Percentiles rank a stretch among this genome's conserved stretches.
These are phyloP conservation scores for Trichoderma sp. DNA, from an alignment of 2,329 filamentous ascomycete genomes.

Conservation along the genomic window DNA sequence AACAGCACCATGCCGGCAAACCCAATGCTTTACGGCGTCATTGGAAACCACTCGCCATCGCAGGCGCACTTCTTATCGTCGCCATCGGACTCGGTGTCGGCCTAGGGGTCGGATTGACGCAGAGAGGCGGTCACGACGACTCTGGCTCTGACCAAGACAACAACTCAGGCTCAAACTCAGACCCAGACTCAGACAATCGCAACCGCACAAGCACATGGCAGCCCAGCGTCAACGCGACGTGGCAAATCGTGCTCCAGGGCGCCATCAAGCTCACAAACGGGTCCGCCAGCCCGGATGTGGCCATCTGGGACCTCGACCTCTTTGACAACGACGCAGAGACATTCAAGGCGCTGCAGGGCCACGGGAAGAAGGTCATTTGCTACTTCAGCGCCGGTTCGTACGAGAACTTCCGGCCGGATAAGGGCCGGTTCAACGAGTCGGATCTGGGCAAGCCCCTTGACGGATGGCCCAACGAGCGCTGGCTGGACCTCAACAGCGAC, in stretches of 20 bases:
- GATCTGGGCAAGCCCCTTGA: conserved; percentile 62
- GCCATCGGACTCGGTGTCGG: conserved; percentile 53
- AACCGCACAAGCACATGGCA: conserved; percentile 46
- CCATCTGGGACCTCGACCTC: conserved; percentile 52
- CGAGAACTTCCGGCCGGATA: conserved; percentile 64
- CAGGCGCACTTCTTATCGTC: conserved; percentile 29
- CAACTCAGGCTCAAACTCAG: conserved; percentile 26
- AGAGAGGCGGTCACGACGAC: conserved; percentile 30
- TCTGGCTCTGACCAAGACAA: conserved; percentile 24
- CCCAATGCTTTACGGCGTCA: conserved; percentile 27
- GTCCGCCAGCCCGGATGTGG: conserved; percentile 47
- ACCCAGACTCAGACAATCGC: conserved; percentile 2
- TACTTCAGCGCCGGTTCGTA: conserved; percentile 74
- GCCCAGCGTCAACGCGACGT: conserved; percentile 53
- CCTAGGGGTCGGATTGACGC: conserved; percentile 55
- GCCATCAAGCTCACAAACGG: conserved; percentile 47
- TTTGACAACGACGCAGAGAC: conserved; percentile 52
- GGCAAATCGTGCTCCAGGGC: conserved; percentile 62
- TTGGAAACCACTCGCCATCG: conserved; percentile 36
- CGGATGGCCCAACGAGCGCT: conserved; percentile 68
- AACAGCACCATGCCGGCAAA: not conserved
- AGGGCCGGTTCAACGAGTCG: conserved; percentile 50
- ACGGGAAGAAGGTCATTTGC: conserved; percentile 66
- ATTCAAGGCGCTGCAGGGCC: conserved; percentile 58
- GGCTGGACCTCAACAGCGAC: conserved; percentile 60